Evolutionary conservation across 345 rosid genomes (phyloP).

Genomic region (Microthlaspi erraticum): DNA sequence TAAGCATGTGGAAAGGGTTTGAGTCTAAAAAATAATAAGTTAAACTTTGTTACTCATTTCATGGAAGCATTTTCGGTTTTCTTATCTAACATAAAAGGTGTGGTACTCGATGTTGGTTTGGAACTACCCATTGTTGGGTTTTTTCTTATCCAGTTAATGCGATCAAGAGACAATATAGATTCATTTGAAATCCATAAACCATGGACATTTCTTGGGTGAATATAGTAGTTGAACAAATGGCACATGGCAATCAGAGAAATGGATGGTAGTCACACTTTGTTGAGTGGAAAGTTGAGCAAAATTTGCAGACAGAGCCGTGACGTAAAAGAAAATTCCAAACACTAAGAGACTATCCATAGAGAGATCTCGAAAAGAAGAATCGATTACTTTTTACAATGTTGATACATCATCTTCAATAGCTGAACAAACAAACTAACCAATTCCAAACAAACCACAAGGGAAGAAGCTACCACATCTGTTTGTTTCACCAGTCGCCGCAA

Average conservation of each 20-base stretch:
- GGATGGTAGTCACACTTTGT: not conserved
- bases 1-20: too few relatives aligned
- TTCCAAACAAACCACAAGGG: not conserved
- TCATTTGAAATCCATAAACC: not conserved
- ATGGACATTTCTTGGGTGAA: not conserved
- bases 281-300: not conserved
- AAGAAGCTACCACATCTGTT: conserved; percentile 13
- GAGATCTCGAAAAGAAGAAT: not conserved
- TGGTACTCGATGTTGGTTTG: too few relatives aligned
- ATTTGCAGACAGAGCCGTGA: not conserved
- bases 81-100: too few relatives aligned
- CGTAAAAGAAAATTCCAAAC: not conserved
- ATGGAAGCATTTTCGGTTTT: too few relatives aligned
- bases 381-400: not conserved
- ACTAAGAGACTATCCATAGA: not conserved
- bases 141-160: too few relatives aligned
- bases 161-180: too few relatives aligned
- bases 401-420: conserved; percentile 6
- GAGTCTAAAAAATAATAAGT: too few relatives aligned
- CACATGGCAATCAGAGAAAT: not conserved
- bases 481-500: not conserved
- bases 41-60: too few relatives aligned
- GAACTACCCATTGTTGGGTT: too few relatives aligned
- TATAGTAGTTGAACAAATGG: not conserved
- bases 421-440: conserved; percentile 15